Conservation (phyloP, 2,329 filamentous ascomycete species). For the Dothideomycetes sp. region DNA sequence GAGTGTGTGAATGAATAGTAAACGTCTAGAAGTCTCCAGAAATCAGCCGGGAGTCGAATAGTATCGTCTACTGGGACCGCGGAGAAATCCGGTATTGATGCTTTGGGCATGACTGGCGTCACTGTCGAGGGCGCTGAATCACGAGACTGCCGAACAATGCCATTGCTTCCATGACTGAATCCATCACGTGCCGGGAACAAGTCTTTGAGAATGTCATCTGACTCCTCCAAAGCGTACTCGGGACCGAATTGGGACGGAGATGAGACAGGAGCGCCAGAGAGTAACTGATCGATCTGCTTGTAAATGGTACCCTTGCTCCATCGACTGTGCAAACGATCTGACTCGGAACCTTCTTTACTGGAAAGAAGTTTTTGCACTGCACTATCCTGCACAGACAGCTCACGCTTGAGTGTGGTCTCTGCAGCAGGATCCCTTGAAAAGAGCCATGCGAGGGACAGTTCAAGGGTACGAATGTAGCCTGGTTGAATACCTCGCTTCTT, state of each 20-base stretch:
- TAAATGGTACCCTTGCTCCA: slow-evolving; percentile 55
- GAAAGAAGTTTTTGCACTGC: slow-evolving; percentile 1
- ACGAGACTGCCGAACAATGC: background rate
- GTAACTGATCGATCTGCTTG: slow-evolving; percentile 50
- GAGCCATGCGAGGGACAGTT: slow-evolving; percentile 56
- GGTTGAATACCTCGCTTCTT: slow-evolving; percentile 71
- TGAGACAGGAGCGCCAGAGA: slow-evolving; percentile 33
- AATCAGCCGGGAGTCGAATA: slow-evolving; percentile 38
- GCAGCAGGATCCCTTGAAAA: slow-evolving; percentile 50
- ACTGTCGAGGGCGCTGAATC: background rate
- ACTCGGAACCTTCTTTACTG: slow-evolving; percentile 41
- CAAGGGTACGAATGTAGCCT: slow-evolving; percentile 67
- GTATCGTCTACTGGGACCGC: background rate
- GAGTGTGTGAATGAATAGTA: slow-evolving; percentile 67
- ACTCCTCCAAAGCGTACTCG: background rate
- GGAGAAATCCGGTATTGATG: background rate
- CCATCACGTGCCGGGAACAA: background rate
- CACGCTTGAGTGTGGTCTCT: slow-evolving; percentile 22
- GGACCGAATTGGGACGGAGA: background rate
- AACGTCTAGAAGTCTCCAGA: slow-evolving; percentile 54
- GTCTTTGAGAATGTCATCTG: background rate
- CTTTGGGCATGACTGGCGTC: background rate
- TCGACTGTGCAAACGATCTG: slow-evolving; percentile 46
- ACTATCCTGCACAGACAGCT: background rate
- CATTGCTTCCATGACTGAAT: background rate